Evolutionary conservation across 2,329 filamentous ascomycete species (phyloP).

Genomic region (Scorias spongiosa): DNA sequence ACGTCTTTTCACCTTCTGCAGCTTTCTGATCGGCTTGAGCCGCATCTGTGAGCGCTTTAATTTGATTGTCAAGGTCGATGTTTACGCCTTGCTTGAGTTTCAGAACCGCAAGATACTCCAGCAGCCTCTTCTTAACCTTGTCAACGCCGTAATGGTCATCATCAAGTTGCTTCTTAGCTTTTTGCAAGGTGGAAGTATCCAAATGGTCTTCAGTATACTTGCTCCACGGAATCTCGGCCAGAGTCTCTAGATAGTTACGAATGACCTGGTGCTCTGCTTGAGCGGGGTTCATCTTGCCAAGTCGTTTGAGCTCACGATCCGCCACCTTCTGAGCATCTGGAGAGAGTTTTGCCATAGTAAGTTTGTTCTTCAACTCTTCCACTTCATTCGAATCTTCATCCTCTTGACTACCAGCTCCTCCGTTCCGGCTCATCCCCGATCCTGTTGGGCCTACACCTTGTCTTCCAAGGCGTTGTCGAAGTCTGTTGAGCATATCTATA

Average conservation of each 20-base stretch:
- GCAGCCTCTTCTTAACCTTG: conserved; percentile 87
- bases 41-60: conserved; percentile 39
- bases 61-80: conserved; percentile 63
- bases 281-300: conserved; percentile 90
- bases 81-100: conserved; percentile 89
- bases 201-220: conserved; percentile 73
- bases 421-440: conserved; percentile 14
- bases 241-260: conserved; percentile 81
- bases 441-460: conserved; percentile 3
- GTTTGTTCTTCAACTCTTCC: conserved; percentile 76
- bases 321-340: conserved; percentile 82
- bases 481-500: conserved; percentile 27
- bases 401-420: conserved; percentile 39
- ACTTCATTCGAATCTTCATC: conserved; percentile 80
- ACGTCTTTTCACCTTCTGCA: conserved; percentile 26
- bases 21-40: conserved; percentile 22
- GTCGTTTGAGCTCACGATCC: conserved; percentile 68
- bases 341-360: conserved; percentile 67
- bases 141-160: conserved; percentile 94
- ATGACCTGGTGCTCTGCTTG: conserved; percentile 94
- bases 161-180: conserved; percentile 78
- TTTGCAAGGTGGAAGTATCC: conserved; percentile 60
- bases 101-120: conserved; percentile 93
- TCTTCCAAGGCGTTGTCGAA: conserved; percentile 25
- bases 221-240: conserved; percentile 88